phyloP scores from a whole-genome alignment of 2,329 filamentous ascomycete genomes.

The Rutstroemia sp. region DNA sequence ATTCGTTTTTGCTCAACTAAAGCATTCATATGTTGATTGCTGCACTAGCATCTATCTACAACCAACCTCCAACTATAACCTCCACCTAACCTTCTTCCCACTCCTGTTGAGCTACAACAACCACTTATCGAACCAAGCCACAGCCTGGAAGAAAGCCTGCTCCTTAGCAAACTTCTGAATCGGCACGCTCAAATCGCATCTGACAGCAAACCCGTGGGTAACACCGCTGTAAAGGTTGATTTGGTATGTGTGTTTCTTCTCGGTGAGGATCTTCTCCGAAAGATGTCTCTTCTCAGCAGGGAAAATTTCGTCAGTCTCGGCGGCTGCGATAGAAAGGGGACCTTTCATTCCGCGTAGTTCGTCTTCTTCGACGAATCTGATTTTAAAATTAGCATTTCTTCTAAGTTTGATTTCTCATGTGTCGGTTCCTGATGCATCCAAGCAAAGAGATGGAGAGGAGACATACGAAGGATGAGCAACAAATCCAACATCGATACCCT shows the following conservation, averaged over 20 bases:
- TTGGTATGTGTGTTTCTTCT: constrained; percentile 51
- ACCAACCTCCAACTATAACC: too few relatives aligned
- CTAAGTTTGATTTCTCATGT: background rate
- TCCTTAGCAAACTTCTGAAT: constrained; percentile 65
- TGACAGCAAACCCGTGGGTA: constrained; percentile 67
- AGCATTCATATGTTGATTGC: too few relatives aligned
- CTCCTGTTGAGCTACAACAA: constrained; percentile 29
- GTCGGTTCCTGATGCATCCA: background rate
- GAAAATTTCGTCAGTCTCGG: constrained; percentile 60
- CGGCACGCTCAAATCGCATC: constrained; percentile 50
- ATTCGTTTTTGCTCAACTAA: too few relatives aligned
- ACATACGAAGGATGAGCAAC: constrained; percentile 61
- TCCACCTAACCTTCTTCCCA: background rate
- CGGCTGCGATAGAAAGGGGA: constrained; percentile 52
- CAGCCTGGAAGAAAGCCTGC: constrained; percentile 70
- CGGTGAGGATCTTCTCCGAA: constrained; percentile 54
- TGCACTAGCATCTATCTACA: background rate
- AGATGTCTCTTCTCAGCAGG: constrained; percentile 54
- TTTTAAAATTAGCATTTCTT: background rate
- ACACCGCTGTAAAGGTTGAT: constrained; percentile 69
- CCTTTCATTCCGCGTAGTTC: constrained; percentile 60
- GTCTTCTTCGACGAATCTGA: constrained; percentile 54
- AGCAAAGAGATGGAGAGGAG: background rate
- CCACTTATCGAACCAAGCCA: constrained; percentile 67
- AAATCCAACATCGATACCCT: constrained; percentile 61